Evolutionary conservation across 305 asterid genomes (phyloP).

Genomic region (Solanum hybrid): DNA sequence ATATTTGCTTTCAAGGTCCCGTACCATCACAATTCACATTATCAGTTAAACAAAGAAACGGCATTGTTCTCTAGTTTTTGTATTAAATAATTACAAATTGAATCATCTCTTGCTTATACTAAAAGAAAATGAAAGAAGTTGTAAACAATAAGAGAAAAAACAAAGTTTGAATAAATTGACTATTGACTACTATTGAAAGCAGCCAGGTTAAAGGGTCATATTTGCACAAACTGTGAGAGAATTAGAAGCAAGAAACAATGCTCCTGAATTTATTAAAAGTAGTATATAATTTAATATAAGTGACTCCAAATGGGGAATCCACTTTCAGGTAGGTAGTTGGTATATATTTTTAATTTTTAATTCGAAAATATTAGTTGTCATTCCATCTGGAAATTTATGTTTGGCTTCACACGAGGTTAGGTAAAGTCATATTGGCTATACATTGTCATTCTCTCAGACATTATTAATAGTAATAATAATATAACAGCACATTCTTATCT

Average conservation of each 20-base stretch:
- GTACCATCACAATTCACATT: neutral
- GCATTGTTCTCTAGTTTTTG: neutral
- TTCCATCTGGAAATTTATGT: conserved; percentile 13
- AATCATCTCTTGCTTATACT: neutral
- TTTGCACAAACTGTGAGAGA: neutral
- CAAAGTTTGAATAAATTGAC: neutral
- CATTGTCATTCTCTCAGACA: neutral
- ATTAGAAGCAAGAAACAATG: neutral
- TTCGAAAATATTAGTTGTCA: conserved; percentile 10
- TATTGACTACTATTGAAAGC: neutral
- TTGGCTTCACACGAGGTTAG: conserved; percentile 20
- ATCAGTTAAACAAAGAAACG: neutral
- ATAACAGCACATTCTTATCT: neutral
- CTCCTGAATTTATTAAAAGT: neutral
- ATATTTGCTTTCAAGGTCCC: neutral
- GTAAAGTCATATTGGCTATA: conserved; percentile 8
- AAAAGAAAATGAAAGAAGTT: neutral
- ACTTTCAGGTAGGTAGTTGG: conserved; percentile 11
- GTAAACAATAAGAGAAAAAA: neutral
- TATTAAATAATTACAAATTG: neutral
- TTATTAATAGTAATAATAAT: neutral
- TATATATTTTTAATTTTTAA: neutral
- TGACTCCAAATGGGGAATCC: neutral
- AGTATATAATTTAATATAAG: neutral
- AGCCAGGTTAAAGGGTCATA: neutral